Conservation (phyloP, 78 protist species). For the Cyanophora paradoxa region DNA sequence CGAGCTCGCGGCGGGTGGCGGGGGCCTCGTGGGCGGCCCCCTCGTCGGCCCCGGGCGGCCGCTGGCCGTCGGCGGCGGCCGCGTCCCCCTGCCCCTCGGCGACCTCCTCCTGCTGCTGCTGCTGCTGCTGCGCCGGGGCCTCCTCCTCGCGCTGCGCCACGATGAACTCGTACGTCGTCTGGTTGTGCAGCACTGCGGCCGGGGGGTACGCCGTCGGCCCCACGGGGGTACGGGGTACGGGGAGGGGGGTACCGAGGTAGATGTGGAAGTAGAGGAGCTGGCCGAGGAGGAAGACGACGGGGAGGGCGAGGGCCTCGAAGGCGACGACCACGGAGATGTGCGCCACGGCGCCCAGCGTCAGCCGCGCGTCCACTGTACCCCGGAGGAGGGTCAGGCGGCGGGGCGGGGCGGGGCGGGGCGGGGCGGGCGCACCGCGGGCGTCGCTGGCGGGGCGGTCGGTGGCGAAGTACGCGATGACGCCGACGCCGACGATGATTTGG, state of each 20-base stretch:
- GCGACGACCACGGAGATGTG: neutral
- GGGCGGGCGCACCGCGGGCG: neutral
- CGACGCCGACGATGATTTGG: neutral
- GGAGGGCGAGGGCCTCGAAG: neutral
- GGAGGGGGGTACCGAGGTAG: neutral
- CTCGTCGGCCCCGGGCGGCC: no score
- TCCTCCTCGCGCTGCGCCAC: neutral
- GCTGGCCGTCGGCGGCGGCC: no score
- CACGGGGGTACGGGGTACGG: neutral
- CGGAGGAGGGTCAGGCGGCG: no score
- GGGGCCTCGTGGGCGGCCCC: no score
- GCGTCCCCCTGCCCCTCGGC: no score
- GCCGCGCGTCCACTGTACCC: neutral
- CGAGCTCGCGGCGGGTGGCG: no score
- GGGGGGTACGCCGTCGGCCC: no score
- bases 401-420: neutral
- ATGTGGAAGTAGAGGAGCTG: conserved; percentile 11
- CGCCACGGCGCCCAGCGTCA: neutral
- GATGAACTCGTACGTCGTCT: conserved; percentile 24
- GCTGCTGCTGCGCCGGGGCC: no score
- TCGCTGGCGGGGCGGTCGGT: neutral
- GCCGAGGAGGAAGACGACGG: neutral
- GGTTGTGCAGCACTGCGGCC: neutral
- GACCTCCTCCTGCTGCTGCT: no score
- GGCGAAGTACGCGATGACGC: neutral